Evolutionary conservation across 2,329 filamentous ascomycete species (phyloP), one percentile per base, ranked within the genome.

Genomic region (Aspergillus sp.): DNA sequence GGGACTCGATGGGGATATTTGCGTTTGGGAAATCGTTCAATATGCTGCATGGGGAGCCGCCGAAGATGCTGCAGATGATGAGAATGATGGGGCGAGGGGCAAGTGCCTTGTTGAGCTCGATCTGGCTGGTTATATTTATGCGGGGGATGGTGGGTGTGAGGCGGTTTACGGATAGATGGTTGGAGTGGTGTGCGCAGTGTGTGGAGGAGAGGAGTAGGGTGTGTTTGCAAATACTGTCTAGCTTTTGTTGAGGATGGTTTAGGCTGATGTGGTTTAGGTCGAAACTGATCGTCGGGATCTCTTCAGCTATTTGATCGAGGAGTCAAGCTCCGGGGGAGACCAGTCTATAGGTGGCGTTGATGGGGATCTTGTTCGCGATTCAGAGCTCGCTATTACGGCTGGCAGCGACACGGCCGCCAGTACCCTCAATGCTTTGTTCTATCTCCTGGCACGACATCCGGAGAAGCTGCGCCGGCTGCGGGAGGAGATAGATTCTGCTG

Each of bases 281-380:
- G 36, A 55, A 17, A 7, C 41, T 3, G 19, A 36, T 23, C 51
- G 36, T 1, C 44, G 41, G 8, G 61, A 61, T 19, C 54, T 63
- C 38, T 58, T 63, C 30, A 60, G 54, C 32, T 63, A 61, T 27
- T 17, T 63, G 27, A 60, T 62, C 23, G 54, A 54, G 15, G 58
- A 60, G 5, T n/a, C 58, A 15, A 8, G 5, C 11, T 30, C 32
- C 6, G 25, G 19, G 8, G 25, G 8, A 1, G 48, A 36, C 5
- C 41, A 54, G n/a, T 7, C 44, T 17, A 21, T 36, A 42, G 53
- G 38, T 27, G 38, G 30, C 7, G 52, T 36, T 5, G 50, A 58
- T 15, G 42, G 47, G 32, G 58, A 61, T 17, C 32, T 63, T 2
- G 38, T 56, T 17, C 57, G 39, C 21, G 58, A 63, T 39, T 52